Evolutionary conservation across 257 asterid genomes (phyloP).

Genomic region (Cruciata laevipes): DNA sequence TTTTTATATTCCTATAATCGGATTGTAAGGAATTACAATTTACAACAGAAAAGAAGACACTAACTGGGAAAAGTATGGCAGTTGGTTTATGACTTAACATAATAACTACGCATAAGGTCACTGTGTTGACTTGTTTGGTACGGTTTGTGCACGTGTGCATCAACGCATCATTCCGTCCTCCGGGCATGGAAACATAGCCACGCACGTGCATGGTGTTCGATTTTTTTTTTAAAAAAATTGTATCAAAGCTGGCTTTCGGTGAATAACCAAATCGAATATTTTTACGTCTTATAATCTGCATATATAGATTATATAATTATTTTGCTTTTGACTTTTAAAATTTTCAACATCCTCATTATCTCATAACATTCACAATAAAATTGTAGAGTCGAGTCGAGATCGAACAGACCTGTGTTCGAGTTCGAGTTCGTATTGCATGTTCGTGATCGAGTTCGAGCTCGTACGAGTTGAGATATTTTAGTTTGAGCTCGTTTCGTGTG

Average conservation of each 20-base stretch:
- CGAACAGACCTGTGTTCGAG: too few species aligned
- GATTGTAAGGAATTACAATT: neutral
- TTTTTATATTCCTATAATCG: neutral
- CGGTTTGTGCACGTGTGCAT: conserved; percentile 13
- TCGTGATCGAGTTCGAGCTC: too few species aligned
- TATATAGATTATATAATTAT: too few species aligned
- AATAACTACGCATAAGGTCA: neutral
- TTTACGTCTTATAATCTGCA: too few species aligned
- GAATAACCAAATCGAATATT: neutral
- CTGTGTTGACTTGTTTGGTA: neutral
- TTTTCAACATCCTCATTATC: too few species aligned
- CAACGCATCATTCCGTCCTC: conserved; percentile 11
- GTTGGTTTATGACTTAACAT: neutral
- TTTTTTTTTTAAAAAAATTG: too few species aligned
- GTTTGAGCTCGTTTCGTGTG: too few species aligned
- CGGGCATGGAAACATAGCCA: conserved; percentile 15
- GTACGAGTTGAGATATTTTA: too few species aligned
- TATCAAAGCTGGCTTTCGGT: neutral
- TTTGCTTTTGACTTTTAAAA: too few species aligned
- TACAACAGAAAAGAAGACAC: neutral
- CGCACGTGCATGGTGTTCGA: conserved; percentile 40
- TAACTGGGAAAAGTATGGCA: neutral
- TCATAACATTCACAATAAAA: too few species aligned
- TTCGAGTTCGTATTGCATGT: too few species aligned
- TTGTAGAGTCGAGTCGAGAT: too few species aligned